phyloP scores from a whole-genome alignment of 345 rosid genomes.

The Melastoma malabathricum region DNA sequence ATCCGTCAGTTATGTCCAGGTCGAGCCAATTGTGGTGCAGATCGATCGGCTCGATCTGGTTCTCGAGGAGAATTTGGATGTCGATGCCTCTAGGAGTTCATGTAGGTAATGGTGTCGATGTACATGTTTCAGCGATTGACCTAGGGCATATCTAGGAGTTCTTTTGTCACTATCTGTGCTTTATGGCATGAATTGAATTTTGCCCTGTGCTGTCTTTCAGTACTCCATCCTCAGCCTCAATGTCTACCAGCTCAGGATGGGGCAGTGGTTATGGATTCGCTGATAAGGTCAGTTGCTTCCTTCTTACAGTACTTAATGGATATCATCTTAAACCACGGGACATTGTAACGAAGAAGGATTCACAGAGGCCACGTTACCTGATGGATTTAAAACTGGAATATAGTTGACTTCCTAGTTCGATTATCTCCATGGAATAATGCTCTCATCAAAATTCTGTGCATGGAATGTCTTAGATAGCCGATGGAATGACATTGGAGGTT shows the following conservation, averaged over 20 bases:
- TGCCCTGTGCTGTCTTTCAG: slow-evolving; percentile 23
- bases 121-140: neutral
- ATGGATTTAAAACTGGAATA: too few relatives aligned
- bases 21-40: slow-evolving; percentile 83
- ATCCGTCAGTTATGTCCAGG: slow-evolving; percentile 73
- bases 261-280: slow-evolving; percentile 93
- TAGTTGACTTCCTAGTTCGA: too few relatives aligned
- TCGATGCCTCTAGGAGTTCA: slow-evolving; percentile 38
- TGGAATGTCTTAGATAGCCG: slow-evolving; percentile 66
- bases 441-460: slow-evolving; percentile 4
- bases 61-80: slow-evolving; percentile 79
- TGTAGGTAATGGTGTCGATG: slow-evolving; percentile 35
- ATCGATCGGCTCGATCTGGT: slow-evolving; percentile 90
- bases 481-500: slow-evolving; percentile 94
- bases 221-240: slow-evolving; percentile 16
- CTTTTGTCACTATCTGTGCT: neutral
- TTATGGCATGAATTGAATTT: neutral
- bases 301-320: neutral
- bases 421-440: too few relatives aligned
- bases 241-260: slow-evolving; percentile 44
- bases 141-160: neutral
- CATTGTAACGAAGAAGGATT: too few relatives aligned
- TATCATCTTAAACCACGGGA: too few relatives aligned
- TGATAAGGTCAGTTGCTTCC: slow-evolving; percentile 63
- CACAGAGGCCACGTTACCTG: too few relatives aligned